phyloP scores from a whole-genome alignment of 1,139 yeast species.

The Diutina mesorugosa region DNA sequence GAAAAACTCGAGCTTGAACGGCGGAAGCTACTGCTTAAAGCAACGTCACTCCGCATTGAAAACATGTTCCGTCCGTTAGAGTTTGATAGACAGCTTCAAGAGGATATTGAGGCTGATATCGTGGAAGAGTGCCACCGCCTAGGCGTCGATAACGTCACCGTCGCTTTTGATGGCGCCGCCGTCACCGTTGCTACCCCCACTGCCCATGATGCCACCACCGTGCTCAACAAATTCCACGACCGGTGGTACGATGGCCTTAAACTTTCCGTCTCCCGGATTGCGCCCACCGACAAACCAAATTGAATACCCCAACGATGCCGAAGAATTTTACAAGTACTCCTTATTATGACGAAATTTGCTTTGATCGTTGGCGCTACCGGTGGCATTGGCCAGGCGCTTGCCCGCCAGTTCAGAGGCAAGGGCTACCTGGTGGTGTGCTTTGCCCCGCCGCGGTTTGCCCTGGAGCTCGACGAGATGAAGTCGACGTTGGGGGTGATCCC shows the following conservation, averaged over 20 bases:
- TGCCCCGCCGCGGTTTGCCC: background rate
- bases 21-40: background rate
- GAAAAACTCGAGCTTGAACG: background rate
- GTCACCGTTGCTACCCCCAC: background rate
- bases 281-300: background rate
- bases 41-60: background rate
- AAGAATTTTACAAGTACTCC: too few species aligned
- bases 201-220: background rate
- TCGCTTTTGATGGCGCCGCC: background rate
- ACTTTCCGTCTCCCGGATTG: background rate
- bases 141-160: background rate
- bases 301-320: background rate
- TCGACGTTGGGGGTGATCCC: constrained; percentile 17
- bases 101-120: background rate
- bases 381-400: background rate
- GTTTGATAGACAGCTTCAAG: background rate
- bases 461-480: constrained; percentile 16
- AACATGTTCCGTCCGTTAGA: background rate
- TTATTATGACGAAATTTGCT: background rate
- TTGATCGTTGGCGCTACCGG: background rate
- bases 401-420: background rate
- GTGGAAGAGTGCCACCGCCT: background rate
- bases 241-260: background rate
- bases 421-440: background rate
- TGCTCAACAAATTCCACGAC: background rate